Percentiles rank a stretch among this genome's conserved stretches.
Conservation (phyloP, 75 land plant genomes). For the Azolla pinnata region DNA sequence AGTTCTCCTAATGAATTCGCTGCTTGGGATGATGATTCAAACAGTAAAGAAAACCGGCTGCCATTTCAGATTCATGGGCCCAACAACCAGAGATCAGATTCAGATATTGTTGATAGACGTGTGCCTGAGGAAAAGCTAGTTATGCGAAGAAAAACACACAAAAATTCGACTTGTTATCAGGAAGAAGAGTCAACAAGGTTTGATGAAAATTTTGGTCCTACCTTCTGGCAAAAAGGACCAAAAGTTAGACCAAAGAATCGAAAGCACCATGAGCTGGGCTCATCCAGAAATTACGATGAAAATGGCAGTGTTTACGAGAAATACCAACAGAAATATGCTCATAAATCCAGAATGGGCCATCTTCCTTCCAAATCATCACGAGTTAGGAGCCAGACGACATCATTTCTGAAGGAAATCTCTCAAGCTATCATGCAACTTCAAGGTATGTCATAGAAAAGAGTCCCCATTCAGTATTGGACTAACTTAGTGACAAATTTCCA, state of each 20-base stretch:
- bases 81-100: no score
- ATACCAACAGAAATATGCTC: no score
- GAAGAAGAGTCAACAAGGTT: no score
- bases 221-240: no score
- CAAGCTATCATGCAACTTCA: slow-evolving; percentile 7
- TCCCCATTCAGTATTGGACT: neutral
- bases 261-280: no score
- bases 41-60: slow-evolving; percentile 1
- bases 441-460: neutral
- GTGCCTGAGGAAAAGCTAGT: slow-evolving; percentile 1
- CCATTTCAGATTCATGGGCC: neutral
- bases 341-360: no score
- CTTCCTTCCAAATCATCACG: no score
- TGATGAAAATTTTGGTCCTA: no score
- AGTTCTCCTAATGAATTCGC: neutral
- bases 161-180: neutral
- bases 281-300: no score
- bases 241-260: no score
- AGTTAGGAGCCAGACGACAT: neutral
- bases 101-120: neutral
- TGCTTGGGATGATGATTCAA: slow-evolving; percentile 1
- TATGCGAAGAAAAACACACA: neutral
- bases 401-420: slow-evolving; percentile 3
- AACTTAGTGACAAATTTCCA: neutral
- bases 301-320: no score